phyloP scores from a whole-genome alignment of 2,329 filamentous ascomycete genomes.

The Verticillium klebahnii region DNA sequence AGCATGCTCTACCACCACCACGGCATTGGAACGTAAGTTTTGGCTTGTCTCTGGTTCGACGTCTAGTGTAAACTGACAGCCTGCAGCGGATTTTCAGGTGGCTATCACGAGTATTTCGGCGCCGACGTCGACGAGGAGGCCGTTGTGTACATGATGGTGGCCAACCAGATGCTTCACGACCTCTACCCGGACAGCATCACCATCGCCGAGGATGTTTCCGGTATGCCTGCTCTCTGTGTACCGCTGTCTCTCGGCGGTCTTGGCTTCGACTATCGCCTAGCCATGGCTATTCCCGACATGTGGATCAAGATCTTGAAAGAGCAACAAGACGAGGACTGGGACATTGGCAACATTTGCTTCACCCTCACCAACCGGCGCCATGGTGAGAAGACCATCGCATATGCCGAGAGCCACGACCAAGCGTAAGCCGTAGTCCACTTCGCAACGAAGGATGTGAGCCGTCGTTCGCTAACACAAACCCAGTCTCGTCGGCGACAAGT shows the following conservation, averaged over 20 bases:
- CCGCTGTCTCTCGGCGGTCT: constrained; percentile 82
- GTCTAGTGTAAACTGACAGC: constrained; percentile 15
- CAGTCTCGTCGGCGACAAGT: constrained; percentile 93
- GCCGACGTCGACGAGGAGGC: constrained; percentile 85
- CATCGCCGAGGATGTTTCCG: constrained; percentile 94
- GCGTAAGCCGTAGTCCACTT: constrained; percentile 57
- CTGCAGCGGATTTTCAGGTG: constrained; percentile 86
- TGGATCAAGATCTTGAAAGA: constrained; percentile 99
- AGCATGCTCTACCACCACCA: constrained; percentile 97
- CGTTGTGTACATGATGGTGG: constrained; percentile 90
- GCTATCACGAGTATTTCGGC: constrained; percentile 98
- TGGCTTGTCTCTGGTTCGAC: background rate
- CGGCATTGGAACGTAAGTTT: constrained; percentile 85
- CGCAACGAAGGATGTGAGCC: background rate
- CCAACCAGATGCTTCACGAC: constrained; percentile 92
- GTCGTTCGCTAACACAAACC: background rate
- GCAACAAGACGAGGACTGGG: constrained; percentile 85
- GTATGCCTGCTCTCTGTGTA: constrained; percentile 95
- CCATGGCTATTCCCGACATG: constrained; percentile 97
- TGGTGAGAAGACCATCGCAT: constrained; percentile 97
- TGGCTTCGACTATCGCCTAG: constrained; percentile 94
- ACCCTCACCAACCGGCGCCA: constrained; percentile 90
- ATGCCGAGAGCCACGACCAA: constrained; percentile 96
- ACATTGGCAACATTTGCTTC: constrained; percentile 78
- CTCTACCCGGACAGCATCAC: constrained; percentile 86